Evolutionary conservation across 75 land plant genomes (phyloP).

Genomic region (Selaginella moellendorffii): DNA sequence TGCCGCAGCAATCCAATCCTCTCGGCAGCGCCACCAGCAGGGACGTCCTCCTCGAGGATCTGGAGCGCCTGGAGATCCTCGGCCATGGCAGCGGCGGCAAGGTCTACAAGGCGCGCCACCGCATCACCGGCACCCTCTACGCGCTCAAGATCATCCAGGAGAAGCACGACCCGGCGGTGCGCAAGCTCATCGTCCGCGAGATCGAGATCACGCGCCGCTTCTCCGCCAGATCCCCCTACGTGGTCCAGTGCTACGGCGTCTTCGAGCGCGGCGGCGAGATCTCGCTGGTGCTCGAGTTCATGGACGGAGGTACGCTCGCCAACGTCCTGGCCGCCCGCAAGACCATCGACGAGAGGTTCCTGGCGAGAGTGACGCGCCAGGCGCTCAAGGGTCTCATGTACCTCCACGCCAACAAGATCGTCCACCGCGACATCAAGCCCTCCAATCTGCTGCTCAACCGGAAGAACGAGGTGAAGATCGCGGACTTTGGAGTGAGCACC

Average conservation of each 20-base stretch:
- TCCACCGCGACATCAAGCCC: conserved; percentile 86
- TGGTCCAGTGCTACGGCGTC: conserved; percentile 49
- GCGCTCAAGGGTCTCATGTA: conserved; percentile 51
- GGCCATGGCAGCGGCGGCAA: conserved; percentile 55
- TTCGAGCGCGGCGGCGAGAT: conserved; percentile 57
- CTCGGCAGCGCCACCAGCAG: conserved; percentile 16
- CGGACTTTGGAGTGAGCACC: conserved; percentile 69
- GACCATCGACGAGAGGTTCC: conserved; percentile 15
- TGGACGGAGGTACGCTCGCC: conserved; percentile 40
- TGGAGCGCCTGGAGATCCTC: conserved; percentile 20
- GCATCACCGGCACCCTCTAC: conserved; percentile 18
- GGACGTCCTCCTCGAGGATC: not conserved
- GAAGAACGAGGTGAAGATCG: conserved; percentile 47
- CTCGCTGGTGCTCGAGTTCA: conserved; percentile 43
- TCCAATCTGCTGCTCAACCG: conserved; percentile 46
- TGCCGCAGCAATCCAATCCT: not conserved
- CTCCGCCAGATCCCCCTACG: conserved; percentile 28
- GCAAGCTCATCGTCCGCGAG: conserved; percentile 40
- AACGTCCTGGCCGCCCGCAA: conserved; percentile 12
- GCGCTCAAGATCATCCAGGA: conserved; percentile 36
- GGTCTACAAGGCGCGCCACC: conserved; percentile 46
- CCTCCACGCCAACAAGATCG: conserved; percentile 57
- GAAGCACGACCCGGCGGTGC: conserved; percentile 16
- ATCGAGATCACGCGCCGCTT: conserved; percentile 33
- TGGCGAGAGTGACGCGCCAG: conserved; percentile 32